Conservation (phyloP, 169 alveolate species). For the Eimeria praecox region DNA sequence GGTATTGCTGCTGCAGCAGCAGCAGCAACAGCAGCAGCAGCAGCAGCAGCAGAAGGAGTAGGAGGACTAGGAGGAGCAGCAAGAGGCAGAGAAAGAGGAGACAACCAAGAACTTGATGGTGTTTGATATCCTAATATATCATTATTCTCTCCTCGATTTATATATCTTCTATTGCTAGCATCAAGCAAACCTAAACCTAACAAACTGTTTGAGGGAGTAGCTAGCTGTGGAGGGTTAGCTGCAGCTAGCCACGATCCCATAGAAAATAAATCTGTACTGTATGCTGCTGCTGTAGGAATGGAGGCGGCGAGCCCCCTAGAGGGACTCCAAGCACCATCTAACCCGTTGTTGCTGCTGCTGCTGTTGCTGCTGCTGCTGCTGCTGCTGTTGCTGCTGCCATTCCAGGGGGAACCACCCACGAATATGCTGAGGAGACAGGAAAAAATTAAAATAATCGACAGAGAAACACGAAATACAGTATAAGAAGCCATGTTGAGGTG, state of each 20-base stretch:
- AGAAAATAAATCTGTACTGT: neutral
- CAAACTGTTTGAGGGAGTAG: neutral
- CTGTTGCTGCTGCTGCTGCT: neutral
- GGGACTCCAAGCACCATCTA: no score
- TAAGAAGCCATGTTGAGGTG: neutral
- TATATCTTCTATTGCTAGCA: neutral
- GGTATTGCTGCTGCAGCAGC: slow-evolving; percentile 7
- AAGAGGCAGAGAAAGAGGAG: no score
- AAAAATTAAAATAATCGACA: neutral
- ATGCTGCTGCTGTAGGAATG: neutral
- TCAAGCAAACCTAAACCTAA: neutral
- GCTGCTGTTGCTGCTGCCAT: slow-evolving; percentile 15
- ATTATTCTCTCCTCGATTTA: neutral
- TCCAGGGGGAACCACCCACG: neutral
- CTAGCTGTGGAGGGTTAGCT: neutral
- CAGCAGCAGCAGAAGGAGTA: neutral
- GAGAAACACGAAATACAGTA: neutral
- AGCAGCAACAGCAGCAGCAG: neutral
- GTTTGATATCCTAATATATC: neutral
- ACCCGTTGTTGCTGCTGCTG: neutral
- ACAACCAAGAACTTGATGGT: no score
- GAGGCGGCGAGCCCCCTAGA: neutral
- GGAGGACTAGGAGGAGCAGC: neutral
- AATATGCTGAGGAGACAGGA: neutral
- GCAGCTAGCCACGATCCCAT: neutral